Conservation (phyloP, 2,329 filamentous ascomycete genomes). For the Cladosporium sp. region DNA sequence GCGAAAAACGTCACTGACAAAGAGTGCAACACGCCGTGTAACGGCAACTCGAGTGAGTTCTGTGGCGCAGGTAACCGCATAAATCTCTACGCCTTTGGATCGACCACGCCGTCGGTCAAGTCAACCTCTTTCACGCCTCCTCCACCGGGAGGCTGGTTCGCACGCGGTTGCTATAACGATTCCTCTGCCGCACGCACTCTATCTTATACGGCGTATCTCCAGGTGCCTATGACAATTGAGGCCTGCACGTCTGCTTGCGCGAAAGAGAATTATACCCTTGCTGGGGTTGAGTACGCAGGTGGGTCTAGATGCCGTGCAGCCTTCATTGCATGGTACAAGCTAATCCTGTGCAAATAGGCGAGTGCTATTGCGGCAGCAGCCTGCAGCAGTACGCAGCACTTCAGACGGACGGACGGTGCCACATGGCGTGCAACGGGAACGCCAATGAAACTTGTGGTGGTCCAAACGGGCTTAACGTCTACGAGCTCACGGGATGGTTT, state of each 20-base stretch:
- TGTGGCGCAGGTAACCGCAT: constrained; percentile 28
- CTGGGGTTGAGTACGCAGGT: constrained; percentile 21
- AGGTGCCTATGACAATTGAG: constrained; percentile 19
- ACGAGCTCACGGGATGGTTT: constrained; percentile 27
- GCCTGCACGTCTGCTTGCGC: constrained; percentile 21
- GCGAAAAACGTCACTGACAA: constrained; percentile 16
- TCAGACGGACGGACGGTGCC: constrained; percentile 19
- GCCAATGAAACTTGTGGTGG: constrained; percentile 7
- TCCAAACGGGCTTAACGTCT: constrained; percentile 15
- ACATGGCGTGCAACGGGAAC: constrained; percentile 13
- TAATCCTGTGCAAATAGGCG: constrained; percentile 1
- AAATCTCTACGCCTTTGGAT: constrained; percentile 22
- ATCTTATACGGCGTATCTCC: constrained; percentile 14
- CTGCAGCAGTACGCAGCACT: constrained; percentile 18
- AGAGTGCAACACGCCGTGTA: constrained; percentile 28
- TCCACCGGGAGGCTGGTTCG: constrained; percentile 23
- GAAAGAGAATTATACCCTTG: constrained; percentile 16
- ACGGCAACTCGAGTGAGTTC: constrained; percentile 26
- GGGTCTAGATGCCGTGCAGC: constrained; percentile 10
- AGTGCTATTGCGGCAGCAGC: constrained; percentile 32
- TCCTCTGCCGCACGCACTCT: constrained; percentile 19
- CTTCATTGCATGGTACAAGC: not conserved
- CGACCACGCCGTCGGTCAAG: constrained; percentile 18
- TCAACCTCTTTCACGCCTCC: constrained; percentile 17
- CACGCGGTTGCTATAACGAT: constrained; percentile 25